Evolutionary conservation across 2,329 filamentous ascomycete genomes (phyloP).

Genomic region (Rhinocladiella similis): DNA sequence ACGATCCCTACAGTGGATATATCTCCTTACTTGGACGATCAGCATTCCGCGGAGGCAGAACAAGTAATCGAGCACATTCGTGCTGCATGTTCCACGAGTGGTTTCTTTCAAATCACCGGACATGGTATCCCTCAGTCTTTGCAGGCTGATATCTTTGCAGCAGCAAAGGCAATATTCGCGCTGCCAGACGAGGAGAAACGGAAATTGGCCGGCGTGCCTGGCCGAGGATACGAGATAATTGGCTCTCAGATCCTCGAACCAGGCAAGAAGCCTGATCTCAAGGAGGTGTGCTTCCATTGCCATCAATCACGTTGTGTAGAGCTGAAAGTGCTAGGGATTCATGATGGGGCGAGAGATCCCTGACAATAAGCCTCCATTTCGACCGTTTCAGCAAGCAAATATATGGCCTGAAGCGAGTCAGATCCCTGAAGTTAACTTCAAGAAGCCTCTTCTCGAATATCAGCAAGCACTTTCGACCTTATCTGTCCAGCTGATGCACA

Average conservation of each 20-base stretch:
- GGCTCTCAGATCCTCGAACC: constrained; percentile 32
- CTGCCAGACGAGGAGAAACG: constrained; percentile 35
- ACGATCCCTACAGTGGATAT: constrained; percentile 3
- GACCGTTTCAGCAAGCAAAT: constrained; percentile 23
- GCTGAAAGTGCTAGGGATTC: constrained; percentile 22
- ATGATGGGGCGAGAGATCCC: constrained; percentile 30
- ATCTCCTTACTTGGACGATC: neutral
- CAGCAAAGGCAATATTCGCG: constrained; percentile 50
- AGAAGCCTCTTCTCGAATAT: constrained; percentile 19
- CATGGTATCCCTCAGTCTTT: constrained; percentile 46
- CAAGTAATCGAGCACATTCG: constrained; percentile 39
- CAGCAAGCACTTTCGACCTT: constrained; percentile 14
- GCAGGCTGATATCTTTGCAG: constrained; percentile 44
- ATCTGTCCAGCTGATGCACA: constrained; percentile 25
- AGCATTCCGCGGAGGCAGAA: constrained; percentile 15
- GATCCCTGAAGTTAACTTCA: constrained; percentile 12
- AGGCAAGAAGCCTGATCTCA: constrained; percentile 30
- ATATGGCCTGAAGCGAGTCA: constrained; percentile 15
- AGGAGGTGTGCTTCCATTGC: constrained; percentile 30
- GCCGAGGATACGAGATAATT: constrained; percentile 33
- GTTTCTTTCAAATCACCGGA: constrained; percentile 56
- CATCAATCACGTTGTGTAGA: neutral
- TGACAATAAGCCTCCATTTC: constrained; percentile 21
- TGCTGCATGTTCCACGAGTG: constrained; percentile 46
- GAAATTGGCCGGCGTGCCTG: constrained; percentile 14